Evolutionary conservation across 352 stramenopile species (phyloP).

Genomic region (Globisporangium parvum): DNA sequence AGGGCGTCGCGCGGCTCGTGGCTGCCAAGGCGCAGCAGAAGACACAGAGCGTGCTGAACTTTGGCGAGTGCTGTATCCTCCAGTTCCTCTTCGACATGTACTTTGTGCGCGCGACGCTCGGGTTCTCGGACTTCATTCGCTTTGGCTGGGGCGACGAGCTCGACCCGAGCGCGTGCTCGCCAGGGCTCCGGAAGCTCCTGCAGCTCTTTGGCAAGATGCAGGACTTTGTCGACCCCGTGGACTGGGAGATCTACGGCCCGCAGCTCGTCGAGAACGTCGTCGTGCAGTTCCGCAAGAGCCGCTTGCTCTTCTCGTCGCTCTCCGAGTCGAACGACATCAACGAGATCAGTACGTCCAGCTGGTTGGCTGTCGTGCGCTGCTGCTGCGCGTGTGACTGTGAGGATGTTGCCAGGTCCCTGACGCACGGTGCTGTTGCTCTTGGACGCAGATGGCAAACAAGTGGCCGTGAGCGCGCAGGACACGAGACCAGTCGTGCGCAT

Average conservation of each 20-base stretch:
- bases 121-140: slow-evolving; percentile 82
- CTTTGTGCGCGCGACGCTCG: slow-evolving; percentile 79
- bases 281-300: slow-evolving; percentile 79
- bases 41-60: slow-evolving; percentile 56
- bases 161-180: slow-evolving; percentile 44
- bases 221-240: slow-evolving; percentile 81
- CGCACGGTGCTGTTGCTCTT: slow-evolving; percentile 8
- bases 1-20: slow-evolving; percentile 53
- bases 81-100: slow-evolving; percentile 90
- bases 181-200: slow-evolving; percentile 47
- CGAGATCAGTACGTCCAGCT: slow-evolving; percentile 81
- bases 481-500: slow-evolving; percentile 62
- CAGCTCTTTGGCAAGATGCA: slow-evolving; percentile 70
- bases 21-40: slow-evolving; percentile 40
- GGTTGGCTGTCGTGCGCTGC: too few species aligned
- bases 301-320: slow-evolving; percentile 80
- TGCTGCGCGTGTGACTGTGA: too few species aligned
- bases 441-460: slow-evolving; percentile 62
- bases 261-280: slow-evolving; percentile 85
- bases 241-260: slow-evolving; percentile 86
- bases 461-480: slow-evolving; percentile 62
- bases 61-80: slow-evolving; percentile 78
- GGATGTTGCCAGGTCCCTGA: neutral
- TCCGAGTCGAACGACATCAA: slow-evolving; percentile 80
- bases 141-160: slow-evolving; percentile 86